Evolutionary conservation across 1,139 yeast species (phyloP).

Genomic region (Kurtzmaniella quercitrusa): DNA sequence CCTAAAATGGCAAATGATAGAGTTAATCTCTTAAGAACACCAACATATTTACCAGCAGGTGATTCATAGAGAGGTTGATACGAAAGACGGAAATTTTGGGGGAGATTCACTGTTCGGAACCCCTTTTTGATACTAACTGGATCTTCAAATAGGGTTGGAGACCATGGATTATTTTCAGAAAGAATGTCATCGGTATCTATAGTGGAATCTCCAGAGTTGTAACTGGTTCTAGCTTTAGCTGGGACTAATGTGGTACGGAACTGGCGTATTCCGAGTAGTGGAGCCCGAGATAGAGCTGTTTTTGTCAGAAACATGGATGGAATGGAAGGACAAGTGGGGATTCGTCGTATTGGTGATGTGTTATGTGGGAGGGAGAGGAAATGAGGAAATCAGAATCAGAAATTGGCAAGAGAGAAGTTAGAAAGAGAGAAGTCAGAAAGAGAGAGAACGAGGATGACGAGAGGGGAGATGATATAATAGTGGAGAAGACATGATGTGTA

Average conservation of each 20-base stretch:
- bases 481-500: too few species aligned
- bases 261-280: background rate
- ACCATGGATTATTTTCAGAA: constrained; percentile 46
- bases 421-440: too few species aligned
- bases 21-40: constrained; percentile 50
- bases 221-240: constrained; percentile 4
- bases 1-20: constrained; percentile 55
- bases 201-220: constrained; percentile 27
- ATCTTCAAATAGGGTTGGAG: constrained; percentile 41
- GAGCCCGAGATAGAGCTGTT: background rate
- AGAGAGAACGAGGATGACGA: too few species aligned
- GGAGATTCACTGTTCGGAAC: constrained; percentile 26
- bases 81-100: constrained; percentile 44
- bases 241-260: background rate
- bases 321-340: too few species aligned
- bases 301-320: too few species aligned
- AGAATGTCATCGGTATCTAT: constrained; percentile 41
- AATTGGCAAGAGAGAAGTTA: too few species aligned
- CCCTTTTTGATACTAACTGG: constrained; percentile 27
- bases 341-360: too few species aligned
- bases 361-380: background rate
- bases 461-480: too few species aligned
- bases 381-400: too few species aligned
- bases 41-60: constrained; percentile 53
- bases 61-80: constrained; percentile 54